Conservation (phyloP, 768 basidiomycete species). For the Clathrus columnatus region DNA sequence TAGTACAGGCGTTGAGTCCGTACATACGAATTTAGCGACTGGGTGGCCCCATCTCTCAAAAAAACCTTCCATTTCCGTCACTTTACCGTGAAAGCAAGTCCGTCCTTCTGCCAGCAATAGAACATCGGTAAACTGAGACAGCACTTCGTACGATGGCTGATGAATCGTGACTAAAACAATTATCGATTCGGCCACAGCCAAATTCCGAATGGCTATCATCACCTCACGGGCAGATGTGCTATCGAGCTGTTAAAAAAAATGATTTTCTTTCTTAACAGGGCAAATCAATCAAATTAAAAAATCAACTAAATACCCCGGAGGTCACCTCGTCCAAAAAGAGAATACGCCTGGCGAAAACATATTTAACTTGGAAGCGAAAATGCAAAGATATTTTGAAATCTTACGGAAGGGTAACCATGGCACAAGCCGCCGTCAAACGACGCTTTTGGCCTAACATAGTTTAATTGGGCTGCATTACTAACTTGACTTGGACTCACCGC, state of each 20-base stretch:
- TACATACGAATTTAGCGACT: background rate
- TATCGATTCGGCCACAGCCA: constrained; percentile 40
- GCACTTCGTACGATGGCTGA: constrained; percentile 54
- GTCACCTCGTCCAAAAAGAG: constrained; percentile 59
- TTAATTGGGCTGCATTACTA: constrained; percentile 22
- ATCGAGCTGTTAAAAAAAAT: constrained; percentile 30
- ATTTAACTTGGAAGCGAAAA: background rate
- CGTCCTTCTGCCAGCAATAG: constrained; percentile 49
- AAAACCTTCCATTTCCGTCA: constrained; percentile 11
- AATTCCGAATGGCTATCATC: constrained; percentile 30
- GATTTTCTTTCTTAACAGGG: background rate
- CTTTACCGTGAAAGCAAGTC: constrained; percentile 33
- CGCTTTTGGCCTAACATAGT: constrained; percentile 41
- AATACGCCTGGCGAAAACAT: constrained; percentile 25
- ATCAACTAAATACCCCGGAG: constrained; percentile 25
- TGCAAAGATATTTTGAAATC: background rate
- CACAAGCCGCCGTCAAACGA: constrained; percentile 50
- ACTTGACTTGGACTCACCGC: constrained; percentile 20
- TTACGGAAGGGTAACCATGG: constrained; percentile 47
- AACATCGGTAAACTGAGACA: constrained; percentile 50
- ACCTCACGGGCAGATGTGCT: constrained; percentile 31
- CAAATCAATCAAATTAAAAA: background rate
- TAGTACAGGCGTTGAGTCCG: background rate
- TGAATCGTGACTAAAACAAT: constrained; percentile 61
- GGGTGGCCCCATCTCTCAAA: background rate